A percentile compares a stretch with the other conserved stretches of the same genome.
Conservation (phyloP, 768 basidiomycete species). For the Pulveroboletus ravenelii region DNA sequence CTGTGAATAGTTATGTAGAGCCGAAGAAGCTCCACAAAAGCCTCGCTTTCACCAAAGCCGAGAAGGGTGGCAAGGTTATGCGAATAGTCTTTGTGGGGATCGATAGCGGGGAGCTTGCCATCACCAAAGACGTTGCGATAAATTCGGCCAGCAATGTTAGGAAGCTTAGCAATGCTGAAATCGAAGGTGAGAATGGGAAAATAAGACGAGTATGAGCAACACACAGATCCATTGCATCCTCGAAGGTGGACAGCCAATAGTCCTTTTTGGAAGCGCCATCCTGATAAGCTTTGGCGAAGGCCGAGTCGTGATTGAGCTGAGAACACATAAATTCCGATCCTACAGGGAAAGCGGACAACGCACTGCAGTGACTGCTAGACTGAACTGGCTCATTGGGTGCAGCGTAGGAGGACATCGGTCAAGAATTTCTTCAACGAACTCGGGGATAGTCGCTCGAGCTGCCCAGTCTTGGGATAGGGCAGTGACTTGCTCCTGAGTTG, state of each 20-base stretch:
- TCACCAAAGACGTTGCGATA: slow-evolving; percentile 84
- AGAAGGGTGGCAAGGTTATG: slow-evolving; percentile 86
- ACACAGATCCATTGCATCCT: slow-evolving; percentile 85
- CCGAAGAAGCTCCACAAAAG: slow-evolving; percentile 90
- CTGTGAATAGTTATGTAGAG: slow-evolving; percentile 98
- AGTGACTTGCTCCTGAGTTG: slow-evolving; percentile 82
- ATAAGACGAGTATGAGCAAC: slow-evolving; percentile 3
- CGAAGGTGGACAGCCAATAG: slow-evolving; percentile 94
- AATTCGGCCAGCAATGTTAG: slow-evolving; percentile 92
- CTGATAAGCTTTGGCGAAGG: slow-evolving; percentile 93
- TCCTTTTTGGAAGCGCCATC: slow-evolving; percentile 91
- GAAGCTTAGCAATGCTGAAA: slow-evolving; percentile 87
- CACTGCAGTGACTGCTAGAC: slow-evolving; percentile 90
- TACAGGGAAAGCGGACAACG: slow-evolving; percentile 18
- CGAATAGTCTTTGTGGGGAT: slow-evolving; percentile 81
- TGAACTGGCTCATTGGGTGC: slow-evolving; percentile 99
- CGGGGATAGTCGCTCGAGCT: slow-evolving; percentile 83
- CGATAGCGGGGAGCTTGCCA: slow-evolving; percentile 85
- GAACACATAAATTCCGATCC: slow-evolving; percentile 4
- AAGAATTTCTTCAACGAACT: slow-evolving; percentile 94
- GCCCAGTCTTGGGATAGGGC: slow-evolving; percentile 93
- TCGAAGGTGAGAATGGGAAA: slow-evolving; percentile 2
- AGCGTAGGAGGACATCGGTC: slow-evolving; percentile 91
- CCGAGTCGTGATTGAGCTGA: slow-evolving; percentile 90
- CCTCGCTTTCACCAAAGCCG: slow-evolving; percentile 83